A percentile compares a stretch with the other conserved stretches of the same genome.
Conservation (phyloP, 805 yeast genomes). For the Kluyveromyces nonfermentans region DNA sequence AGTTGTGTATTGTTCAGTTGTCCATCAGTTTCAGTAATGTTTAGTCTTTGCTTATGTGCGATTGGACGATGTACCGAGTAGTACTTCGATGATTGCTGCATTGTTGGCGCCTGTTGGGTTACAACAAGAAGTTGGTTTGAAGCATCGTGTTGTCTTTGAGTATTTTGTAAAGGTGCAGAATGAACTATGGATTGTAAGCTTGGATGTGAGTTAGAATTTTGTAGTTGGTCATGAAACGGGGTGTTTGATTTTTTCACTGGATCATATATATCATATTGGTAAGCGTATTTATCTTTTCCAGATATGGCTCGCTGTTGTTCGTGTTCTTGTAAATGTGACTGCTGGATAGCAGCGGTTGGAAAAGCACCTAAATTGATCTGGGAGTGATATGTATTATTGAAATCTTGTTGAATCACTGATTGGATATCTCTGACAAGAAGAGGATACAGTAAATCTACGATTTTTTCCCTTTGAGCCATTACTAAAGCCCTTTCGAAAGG, state of each 20-base stretch:
- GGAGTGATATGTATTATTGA: background rate
- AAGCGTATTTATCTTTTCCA: background rate
- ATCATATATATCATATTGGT: background rate
- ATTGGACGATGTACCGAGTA: background rate
- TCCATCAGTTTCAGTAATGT: background rate
- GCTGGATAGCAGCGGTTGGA: constrained; percentile 5
- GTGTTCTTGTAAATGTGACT: constrained; percentile 6
- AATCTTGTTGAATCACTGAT: constrained; percentile 28
- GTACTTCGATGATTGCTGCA: background rate
- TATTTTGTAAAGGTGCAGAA: background rate
- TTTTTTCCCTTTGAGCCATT: constrained; percentile 74
- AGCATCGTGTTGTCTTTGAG: background rate
- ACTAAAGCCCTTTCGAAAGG: constrained; percentile 77
- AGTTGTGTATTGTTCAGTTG: no score
- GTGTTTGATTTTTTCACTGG: background rate
- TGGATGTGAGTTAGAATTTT: background rate
- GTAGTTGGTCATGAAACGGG: background rate
- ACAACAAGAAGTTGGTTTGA: background rate
- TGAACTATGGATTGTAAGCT: background rate
- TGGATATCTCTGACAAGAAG: constrained; percentile 69
- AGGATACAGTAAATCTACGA: constrained; percentile 56
- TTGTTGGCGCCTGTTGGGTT: background rate
- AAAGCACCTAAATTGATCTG: background rate
- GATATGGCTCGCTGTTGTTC: background rate
- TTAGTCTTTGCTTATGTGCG: background rate